Percentiles rank a stretch among this genome's conserved stretches.
Evolutionary conservation across 1,284 basidiomycete genomes (phyloP).

Genomic region (Ganoderma multipileum): DNA sequence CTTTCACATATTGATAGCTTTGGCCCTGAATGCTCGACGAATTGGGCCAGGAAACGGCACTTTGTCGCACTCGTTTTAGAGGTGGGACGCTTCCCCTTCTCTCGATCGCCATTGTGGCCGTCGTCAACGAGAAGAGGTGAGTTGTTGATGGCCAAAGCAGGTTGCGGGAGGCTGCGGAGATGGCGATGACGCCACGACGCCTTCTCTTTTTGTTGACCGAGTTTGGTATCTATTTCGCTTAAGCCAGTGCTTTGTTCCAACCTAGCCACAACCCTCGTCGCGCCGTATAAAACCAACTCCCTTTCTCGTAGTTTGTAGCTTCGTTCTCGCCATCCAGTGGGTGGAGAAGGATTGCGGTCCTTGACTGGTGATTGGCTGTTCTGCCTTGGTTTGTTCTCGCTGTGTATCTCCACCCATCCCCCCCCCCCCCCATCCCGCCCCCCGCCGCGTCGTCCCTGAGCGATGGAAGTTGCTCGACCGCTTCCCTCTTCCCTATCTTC

Average conservation of each 20-base stretch:
- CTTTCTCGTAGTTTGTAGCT: neutral
- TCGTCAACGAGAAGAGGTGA: neutral
- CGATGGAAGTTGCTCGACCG: conserved; percentile 9
- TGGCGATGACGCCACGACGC: neutral
- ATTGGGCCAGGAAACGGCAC: too few relatives aligned
- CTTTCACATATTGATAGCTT: too few relatives aligned
- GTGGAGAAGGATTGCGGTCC: neutral
- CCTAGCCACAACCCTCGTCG: neutral
- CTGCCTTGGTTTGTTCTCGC: neutral
- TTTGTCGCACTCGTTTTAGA: neutral
- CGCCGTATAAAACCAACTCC: neutral
- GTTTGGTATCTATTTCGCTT: conserved; percentile 1
- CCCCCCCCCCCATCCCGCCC: neutral
- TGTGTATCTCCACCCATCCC: neutral
- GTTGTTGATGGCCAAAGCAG: neutral
- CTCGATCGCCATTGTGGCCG: neutral
- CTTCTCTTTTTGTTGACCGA: neutral
- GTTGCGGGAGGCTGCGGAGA: neutral
- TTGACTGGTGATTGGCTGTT: conserved; percentile 2
- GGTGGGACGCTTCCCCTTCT: neutral
- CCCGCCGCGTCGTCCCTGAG: neutral
- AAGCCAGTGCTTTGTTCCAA: neutral
- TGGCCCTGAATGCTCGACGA: too few relatives aligned
- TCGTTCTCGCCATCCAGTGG: neutral
- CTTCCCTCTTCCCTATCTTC: neutral